Conservation (phyloP, 768 basidiomycete genomes). For the Phanerochaete sordida region DNA sequence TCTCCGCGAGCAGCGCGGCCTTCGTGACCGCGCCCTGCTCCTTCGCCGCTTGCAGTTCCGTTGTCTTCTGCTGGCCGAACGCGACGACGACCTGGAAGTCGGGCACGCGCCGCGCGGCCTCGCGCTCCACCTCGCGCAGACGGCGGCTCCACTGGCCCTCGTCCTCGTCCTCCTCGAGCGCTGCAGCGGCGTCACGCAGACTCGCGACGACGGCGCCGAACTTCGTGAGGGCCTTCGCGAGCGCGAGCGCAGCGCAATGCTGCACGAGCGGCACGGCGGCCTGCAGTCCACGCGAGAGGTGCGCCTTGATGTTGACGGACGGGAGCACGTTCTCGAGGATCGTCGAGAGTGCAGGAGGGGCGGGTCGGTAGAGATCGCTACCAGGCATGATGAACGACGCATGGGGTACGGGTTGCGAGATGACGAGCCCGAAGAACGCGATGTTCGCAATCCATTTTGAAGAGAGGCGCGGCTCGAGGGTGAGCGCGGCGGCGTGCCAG, state of each 20-base stretch:
- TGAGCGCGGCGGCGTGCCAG: constrained; percentile 64
- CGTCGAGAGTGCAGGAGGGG: constrained; percentile 67
- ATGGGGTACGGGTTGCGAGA: constrained; percentile 72
- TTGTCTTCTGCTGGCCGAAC: constrained; percentile 57
- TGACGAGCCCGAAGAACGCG: constrained; percentile 72
- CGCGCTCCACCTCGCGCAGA: constrained; percentile 66
- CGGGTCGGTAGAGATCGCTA: constrained; percentile 51
- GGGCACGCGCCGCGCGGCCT: constrained; percentile 73
- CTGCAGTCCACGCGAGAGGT: constrained; percentile 82
- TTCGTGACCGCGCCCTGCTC: constrained; percentile 32
- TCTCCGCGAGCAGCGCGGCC: constrained; percentile 69
- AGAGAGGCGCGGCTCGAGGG: constrained; percentile 82
- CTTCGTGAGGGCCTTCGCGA: constrained; percentile 76
- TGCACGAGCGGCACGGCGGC: constrained; percentile 73
- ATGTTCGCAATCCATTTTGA: constrained; percentile 92
- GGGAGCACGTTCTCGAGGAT: constrained; percentile 83
- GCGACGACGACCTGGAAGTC: constrained; percentile 85
- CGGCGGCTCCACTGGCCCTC: constrained; percentile 73
- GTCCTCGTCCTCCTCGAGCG: constrained; percentile 29
- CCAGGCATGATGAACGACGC: constrained; percentile 54
- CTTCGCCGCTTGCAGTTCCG: constrained; percentile 4
- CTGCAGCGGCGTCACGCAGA: constrained; percentile 57
- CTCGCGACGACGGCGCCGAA: constrained; percentile 51
- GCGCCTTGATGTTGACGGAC: constrained; percentile 58
- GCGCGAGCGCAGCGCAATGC: constrained; percentile 76